Evolutionary conservation across 2,329 filamentous ascomycete species (phyloP), one percentile per base, ranked within the genome.

Genomic region (Sarocladiaceae sp.): DNA sequence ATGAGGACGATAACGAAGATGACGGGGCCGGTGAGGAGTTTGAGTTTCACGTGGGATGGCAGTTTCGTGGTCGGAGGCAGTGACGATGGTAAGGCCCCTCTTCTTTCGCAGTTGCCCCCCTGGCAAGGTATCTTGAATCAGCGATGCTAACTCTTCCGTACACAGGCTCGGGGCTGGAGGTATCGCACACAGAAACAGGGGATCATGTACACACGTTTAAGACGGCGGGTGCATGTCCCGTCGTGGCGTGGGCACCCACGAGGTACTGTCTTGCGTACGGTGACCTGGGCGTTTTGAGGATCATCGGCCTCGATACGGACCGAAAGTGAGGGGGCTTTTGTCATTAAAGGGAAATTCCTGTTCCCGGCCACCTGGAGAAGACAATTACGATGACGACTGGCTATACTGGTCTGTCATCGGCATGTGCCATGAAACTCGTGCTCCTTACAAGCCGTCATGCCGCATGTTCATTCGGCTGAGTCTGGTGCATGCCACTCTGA

Each of bases 41-140:
- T 90, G 46, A 80, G 76, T 80, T 91, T 90, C 58, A 85, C 79
- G 13, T 90, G 85, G 62, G 85, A 90, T 54, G 85, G 86, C 1
- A 82, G 78, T 55, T 91, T 82, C 57, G 66, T 90, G 19, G 79
- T 83, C 2, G 85, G 81, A 9, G 85, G 85, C 16, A 85, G 82
- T 47, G 85, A 88, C 45, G 84, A 88, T 63, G 82, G 79, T 70
- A 63, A 58, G 65, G 35, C 31, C 44, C 32, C 19, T 31, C 4
- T 10, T 20, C 24, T 15, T n/a, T 21, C 29, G 19, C 6, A 34
- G n/a, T n/a, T n/a, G n/a, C n/a, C n/a, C n/a, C 4, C 13, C 10
- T 13, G 26, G 26, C 26, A 13, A 7, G 26, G 26, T 29, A 9
- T 13, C 26, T 13, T 29, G 26, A 29, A 23, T 39, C 34, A 6